These are phyloP conservation scores for Mercurialis annua DNA, from an alignment of 345 rosid genomes.

Conservation along the genomic window DNA sequence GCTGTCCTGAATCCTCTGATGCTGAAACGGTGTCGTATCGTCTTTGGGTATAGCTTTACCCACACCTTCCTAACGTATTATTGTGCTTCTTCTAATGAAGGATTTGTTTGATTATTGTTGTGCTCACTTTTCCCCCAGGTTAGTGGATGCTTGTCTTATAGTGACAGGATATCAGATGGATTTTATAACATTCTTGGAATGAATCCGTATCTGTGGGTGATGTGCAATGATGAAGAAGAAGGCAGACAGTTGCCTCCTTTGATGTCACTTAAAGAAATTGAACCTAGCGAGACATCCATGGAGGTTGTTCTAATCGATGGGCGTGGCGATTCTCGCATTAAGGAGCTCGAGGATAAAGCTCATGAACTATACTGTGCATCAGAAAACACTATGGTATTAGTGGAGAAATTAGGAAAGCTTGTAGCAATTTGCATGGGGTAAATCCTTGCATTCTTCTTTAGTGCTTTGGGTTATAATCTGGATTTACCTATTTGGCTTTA, in stretches of 20 bases:
- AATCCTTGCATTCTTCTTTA: constrained; percentile 3
- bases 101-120: background rate
- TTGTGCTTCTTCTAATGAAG: background rate
- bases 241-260: constrained; percentile 67
- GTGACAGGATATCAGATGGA: constrained; percentile 83
- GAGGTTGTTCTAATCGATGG: constrained; percentile 84
- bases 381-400: constrained; percentile 59
- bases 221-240: constrained; percentile 73
- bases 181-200: constrained; percentile 91
- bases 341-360: constrained; percentile 85
- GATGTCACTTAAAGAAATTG: constrained; percentile 62
- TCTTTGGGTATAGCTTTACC: constrained; percentile 70
- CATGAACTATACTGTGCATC: constrained; percentile 71
- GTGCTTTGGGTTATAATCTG: background rate
- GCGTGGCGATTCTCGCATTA: constrained; percentile 65
- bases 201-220: constrained; percentile 90
- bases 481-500: background rate
- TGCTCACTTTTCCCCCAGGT: constrained; percentile 43
- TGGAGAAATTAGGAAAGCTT: constrained; percentile 79
- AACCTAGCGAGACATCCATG: constrained; percentile 65
- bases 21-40: constrained; percentile 73
- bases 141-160: constrained; percentile 83
- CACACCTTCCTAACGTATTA: background rate
- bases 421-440: constrained; percentile 94
- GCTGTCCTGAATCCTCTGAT: constrained; percentile 31